Percentiles rank a stretch among this genome's conserved stretches.
phyloP scores from a whole-genome alignment of 2,329 filamentous ascomycete species.

The Trichoderma sp. region DNA sequence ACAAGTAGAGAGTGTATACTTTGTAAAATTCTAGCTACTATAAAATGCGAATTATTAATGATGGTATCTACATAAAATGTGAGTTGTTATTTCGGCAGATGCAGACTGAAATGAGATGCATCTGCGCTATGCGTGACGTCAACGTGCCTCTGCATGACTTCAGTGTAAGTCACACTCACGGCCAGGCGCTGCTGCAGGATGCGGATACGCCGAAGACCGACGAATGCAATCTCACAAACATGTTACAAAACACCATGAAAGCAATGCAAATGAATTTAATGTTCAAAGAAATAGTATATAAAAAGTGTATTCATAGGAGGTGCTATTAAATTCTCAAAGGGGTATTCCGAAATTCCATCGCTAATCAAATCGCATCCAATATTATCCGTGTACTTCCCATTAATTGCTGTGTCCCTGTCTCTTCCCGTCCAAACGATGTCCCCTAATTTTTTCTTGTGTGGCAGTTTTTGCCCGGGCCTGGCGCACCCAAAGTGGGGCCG shows the following conservation, averaged over 20 bases:
- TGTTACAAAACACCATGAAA: neutral
- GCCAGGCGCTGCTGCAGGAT: neutral
- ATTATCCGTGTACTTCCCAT: neutral
- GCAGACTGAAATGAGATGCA: neutral
- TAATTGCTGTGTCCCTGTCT: neutral
- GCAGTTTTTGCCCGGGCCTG: neutral
- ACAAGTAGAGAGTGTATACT: neutral
- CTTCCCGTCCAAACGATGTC: neutral
- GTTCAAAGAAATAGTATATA: neutral
- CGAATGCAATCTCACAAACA: neutral
- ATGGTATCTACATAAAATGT: neutral
- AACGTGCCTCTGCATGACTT: conserved; percentile 1
- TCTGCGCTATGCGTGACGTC: conserved; percentile 4
- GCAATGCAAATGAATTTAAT: neutral
- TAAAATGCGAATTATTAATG: neutral
- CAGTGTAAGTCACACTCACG: neutral
- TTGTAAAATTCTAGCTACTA: too few species aligned
- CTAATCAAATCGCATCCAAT: neutral
- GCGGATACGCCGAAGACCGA: neutral
- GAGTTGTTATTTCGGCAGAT: neutral
- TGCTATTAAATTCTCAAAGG: conserved; percentile 1
- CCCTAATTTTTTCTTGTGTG: neutral
- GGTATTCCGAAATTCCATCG: conserved; percentile 21
- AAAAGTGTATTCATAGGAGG: neutral
- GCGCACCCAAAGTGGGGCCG: conserved; percentile 16